Conservation (phyloP, 106 monocot species). For the Allium cepa region DNA sequence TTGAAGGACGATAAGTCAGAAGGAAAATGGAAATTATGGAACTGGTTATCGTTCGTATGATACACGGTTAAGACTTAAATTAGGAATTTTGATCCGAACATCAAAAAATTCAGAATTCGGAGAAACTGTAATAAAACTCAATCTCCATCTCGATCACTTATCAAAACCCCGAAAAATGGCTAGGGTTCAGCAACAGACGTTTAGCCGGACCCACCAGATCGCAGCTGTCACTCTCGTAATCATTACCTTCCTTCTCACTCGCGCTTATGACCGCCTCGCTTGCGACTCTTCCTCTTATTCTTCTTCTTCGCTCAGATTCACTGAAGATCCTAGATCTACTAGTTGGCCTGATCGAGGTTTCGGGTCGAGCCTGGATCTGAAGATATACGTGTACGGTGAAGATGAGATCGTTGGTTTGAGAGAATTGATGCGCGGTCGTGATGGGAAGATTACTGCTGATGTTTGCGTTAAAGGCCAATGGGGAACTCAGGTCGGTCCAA, state of each 20-base stretch:
- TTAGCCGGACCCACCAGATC: conserved; percentile 55
- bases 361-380: conserved; percentile 42
- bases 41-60: no score
- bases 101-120: no score
- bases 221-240: conserved; percentile 48
- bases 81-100: no score
- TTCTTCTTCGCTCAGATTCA: background rate
- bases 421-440: conserved; percentile 75
- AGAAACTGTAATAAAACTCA: no score
- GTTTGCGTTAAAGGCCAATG: conserved; percentile 92
- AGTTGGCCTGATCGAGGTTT: conserved; percentile 51
- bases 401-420: conserved; percentile 76
- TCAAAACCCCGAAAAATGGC: background rate
- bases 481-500: conserved; percentile 59
- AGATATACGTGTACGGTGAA: conserved; percentile 95
- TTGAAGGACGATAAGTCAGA: no score
- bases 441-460: conserved; percentile 42
- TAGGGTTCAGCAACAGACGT: conserved; percentile 12
- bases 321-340: conserved; percentile 1
- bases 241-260: conserved; percentile 63
- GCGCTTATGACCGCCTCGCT: conserved; percentile 51
- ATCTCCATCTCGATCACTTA: no score
- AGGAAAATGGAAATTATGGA: no score
- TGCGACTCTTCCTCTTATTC: conserved; percentile 6
- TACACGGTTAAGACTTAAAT: no score